Conservation (phyloP, 116 monocot genomes). For the Papilionanthe hybrid region DNA sequence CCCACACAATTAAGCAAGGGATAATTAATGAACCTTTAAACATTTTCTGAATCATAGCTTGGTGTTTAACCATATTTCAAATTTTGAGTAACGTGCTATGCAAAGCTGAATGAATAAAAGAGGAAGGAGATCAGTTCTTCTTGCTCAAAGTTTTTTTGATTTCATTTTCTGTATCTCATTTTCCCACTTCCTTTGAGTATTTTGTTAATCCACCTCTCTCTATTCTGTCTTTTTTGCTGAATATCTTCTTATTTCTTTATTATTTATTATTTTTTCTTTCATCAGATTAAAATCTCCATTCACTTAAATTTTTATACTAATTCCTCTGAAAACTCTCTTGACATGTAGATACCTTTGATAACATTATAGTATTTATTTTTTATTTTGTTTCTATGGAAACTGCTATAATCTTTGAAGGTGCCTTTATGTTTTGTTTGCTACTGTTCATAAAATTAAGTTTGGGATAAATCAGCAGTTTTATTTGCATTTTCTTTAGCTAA, state of each 20-base stretch:
- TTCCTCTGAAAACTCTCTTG: neutral
- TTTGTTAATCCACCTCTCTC: neutral
- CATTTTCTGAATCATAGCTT: too few species aligned
- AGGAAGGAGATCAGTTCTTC: neutral
- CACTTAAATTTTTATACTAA: neutral
- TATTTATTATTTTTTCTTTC: neutral
- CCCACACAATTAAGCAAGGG: too few species aligned
- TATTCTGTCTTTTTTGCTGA: neutral
- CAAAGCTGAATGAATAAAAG: neutral
- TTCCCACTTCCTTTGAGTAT: neutral
- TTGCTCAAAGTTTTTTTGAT: neutral
- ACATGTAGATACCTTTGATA: neutral
- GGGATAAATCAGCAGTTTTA: neutral
- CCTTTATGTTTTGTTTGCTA: neutral
- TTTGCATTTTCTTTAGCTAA: neutral
- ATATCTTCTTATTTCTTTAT: neutral
- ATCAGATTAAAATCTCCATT: neutral
- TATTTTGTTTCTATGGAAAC: neutral
- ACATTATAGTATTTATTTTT: neutral
- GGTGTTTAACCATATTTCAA: too few species aligned
- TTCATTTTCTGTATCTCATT: neutral
- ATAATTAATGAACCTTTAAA: too few species aligned
- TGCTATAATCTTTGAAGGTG: neutral
- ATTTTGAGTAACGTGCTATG: neutral
- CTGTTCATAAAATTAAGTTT: neutral